These are phyloP conservation scores for Lactifluus echinatus DNA, from an alignment of 768 basidiomycete species.

Conservation along the genomic window DNA sequence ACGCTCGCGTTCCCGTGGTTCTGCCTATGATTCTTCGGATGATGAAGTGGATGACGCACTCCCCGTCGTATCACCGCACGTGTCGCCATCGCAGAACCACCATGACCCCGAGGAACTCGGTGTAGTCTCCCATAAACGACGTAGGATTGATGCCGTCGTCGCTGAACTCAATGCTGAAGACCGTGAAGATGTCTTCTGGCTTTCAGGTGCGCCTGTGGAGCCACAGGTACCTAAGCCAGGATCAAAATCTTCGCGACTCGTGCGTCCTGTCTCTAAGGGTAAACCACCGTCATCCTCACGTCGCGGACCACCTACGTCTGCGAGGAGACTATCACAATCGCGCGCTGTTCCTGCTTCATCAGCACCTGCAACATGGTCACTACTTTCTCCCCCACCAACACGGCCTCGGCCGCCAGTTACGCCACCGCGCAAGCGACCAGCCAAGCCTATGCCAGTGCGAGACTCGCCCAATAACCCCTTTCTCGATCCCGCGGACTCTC, in stretches of 20 bases:
- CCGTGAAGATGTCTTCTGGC: slow-evolving; percentile 20
- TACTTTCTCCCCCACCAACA: slow-evolving; percentile 19
- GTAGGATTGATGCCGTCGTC: slow-evolving; percentile 18
- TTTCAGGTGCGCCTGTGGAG: background rate
- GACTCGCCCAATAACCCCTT: slow-evolving; percentile 22
- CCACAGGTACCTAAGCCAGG: slow-evolving; percentile 1
- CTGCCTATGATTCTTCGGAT: slow-evolving; percentile 17
- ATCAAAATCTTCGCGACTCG: slow-evolving; percentile 8
- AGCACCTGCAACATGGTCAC: slow-evolving; percentile 9
- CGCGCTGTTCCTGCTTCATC: slow-evolving; percentile 16
- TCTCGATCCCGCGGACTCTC: slow-evolving; percentile 12
- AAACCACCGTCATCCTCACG: slow-evolving; percentile 9
- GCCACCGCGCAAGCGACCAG: slow-evolving; percentile 12
- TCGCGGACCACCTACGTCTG: slow-evolving; percentile 12
- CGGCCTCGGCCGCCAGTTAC: slow-evolving; percentile 16
- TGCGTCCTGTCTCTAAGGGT: slow-evolving; percentile 7
- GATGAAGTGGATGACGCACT: slow-evolving; percentile 16
- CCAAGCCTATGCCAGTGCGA: slow-evolving; percentile 17
- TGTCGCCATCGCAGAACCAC: slow-evolving; percentile 9
- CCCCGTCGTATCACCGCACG: slow-evolving; percentile 17
- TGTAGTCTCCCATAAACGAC: slow-evolving; percentile 8
- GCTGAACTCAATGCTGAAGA: slow-evolving; percentile 18
- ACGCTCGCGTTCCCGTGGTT: slow-evolving; percentile 20
- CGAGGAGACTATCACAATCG: slow-evolving; percentile 17
- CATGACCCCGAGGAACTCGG: slow-evolving; percentile 1